A percentile compares a stretch with the other conserved stretches of the same genome.
phyloP scores from a whole-genome alignment of 2,329 filamentous ascomycete species.

The Colletotrichum magnum region DNA sequence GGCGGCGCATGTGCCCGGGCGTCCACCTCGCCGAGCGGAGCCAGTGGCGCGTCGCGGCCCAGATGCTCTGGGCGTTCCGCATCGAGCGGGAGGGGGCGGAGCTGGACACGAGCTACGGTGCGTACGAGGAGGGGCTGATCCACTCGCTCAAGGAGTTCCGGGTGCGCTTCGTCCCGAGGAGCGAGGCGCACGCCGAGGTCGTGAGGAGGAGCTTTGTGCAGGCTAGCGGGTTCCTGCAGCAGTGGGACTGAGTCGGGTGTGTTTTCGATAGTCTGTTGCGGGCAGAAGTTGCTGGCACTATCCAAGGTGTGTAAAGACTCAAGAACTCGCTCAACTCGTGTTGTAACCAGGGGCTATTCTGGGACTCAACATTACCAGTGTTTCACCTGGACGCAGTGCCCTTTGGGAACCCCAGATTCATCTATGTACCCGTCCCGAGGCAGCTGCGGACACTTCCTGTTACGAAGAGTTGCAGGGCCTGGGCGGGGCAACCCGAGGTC shows the following conservation, averaged over 20 bases:
- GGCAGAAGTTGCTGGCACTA: no score
- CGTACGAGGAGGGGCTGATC: constrained; percentile 20
- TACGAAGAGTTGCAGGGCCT: no score
- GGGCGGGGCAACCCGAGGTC: no score
- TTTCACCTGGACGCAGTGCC: no score
- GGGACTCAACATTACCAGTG: no score
- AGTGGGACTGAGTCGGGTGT: not conserved
- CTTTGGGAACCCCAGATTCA: no score
- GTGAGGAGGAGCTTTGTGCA: not conserved
- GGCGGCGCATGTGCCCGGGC: constrained; percentile 63
- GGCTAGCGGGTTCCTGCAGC: not conserved
- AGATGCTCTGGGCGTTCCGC: constrained; percentile 63
- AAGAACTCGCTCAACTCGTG: no score
- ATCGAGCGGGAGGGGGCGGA: constrained; percentile 8
- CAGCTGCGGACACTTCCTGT: no score
- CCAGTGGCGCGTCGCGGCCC: constrained; percentile 54
- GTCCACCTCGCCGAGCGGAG: constrained; percentile 64
- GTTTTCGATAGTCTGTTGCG: no score
- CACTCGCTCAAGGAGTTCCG: constrained; percentile 15
- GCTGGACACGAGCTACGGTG: constrained; percentile 19
- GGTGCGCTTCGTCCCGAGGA: constrained; percentile 22
- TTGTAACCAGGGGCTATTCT: no score
- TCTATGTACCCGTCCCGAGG: no score
- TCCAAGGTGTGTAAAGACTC: no score
- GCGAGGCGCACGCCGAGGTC: constrained; percentile 5